Evolutionary conservation across 352 stramenopile genomes (phyloP).

Genomic region (Peronosclerospora sorghi): DNA sequence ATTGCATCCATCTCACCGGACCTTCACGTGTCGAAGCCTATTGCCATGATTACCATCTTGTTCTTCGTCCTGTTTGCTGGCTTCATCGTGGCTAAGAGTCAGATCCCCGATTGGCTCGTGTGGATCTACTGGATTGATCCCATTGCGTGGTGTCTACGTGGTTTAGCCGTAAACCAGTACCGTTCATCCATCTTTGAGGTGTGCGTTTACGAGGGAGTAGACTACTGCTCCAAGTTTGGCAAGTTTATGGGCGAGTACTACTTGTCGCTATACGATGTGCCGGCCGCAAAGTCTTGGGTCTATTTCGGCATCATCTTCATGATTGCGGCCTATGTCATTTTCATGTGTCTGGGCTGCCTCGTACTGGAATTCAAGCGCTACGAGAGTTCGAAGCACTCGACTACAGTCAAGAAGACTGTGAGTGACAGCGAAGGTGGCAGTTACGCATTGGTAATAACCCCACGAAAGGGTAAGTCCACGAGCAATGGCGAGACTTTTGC

Average conservation of each 20-base stretch:
- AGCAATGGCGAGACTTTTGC: not conserved
- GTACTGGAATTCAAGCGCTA: slow-evolving; percentile 29
- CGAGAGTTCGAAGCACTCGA: slow-evolving; percentile 6
- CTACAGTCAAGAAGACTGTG: not conserved
- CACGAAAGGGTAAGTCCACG: not conserved
- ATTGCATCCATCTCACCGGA: slow-evolving; percentile 13
- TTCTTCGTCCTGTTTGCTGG: slow-evolving; percentile 34
- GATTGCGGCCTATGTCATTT: slow-evolving; percentile 15
- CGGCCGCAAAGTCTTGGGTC: slow-evolving; percentile 1
- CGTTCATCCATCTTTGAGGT: slow-evolving; percentile 8
- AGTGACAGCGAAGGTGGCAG: not conserved
- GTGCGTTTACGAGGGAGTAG: slow-evolving; percentile 19
- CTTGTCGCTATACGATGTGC: slow-evolving; percentile 20
- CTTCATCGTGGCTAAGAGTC: slow-evolving; percentile 16
- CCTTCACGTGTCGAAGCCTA: slow-evolving; percentile 17
- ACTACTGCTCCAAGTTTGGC: slow-evolving; percentile 31
- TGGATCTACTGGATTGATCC: slow-evolving; percentile 54
- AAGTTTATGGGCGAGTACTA: slow-evolving; percentile 21
- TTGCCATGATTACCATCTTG: slow-evolving; percentile 11
- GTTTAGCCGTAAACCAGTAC: slow-evolving; percentile 24
- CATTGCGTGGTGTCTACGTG: slow-evolving; percentile 27
- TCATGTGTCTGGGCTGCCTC: slow-evolving; percentile 19
- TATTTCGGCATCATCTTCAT: slow-evolving; percentile 18
- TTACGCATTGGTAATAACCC: slow-evolving; percentile 1
- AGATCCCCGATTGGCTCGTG: slow-evolving; percentile 14